Evolutionary conservation across 2,329 filamentous ascomycete genomes (phyloP).

Genomic region (Ascochyta lentis): DNA sequence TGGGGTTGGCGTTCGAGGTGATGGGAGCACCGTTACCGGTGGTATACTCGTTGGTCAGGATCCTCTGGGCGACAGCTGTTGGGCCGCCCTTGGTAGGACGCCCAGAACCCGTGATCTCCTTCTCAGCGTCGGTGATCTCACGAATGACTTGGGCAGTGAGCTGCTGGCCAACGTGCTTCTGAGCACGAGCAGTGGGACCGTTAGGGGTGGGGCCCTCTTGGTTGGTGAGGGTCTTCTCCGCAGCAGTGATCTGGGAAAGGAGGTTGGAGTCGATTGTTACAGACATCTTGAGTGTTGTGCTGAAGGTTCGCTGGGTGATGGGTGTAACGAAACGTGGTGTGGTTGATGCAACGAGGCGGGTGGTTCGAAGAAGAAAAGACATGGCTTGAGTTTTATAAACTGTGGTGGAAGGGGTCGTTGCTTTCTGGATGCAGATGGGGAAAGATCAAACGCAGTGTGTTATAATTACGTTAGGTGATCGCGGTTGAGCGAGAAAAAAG

Average conservation of each 20-base stretch:
- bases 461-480: background rate
- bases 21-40: background rate
- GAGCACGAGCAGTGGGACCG: conserved; percentile 53
- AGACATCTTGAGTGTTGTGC: conserved; percentile 22
- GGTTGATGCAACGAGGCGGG: conserved; percentile 16
- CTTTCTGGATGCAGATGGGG: background rate
- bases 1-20: conserved; percentile 4
- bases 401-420: background rate
- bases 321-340: conserved; percentile 18
- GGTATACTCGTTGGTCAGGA: conserved; percentile 5
- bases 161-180: conserved; percentile 44
- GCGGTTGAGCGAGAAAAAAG: background rate
- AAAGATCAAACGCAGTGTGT: background rate
- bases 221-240: conserved; percentile 51
- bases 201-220: conserved; percentile 43
- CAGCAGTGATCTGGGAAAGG: conserved; percentile 51
- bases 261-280: conserved; percentile 46
- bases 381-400: background rate
- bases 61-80: conserved; percentile 47
- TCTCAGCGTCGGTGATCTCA: conserved; percentile 53
- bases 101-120: conserved; percentile 47
- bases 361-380: conserved; percentile 24
- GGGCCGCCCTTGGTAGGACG: conserved; percentile 47
- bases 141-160: conserved; percentile 47
- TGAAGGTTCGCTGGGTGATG: conserved; percentile 19